Conservation (phyloP, 129 eudicot species). For the Arctium lappa region DNA sequence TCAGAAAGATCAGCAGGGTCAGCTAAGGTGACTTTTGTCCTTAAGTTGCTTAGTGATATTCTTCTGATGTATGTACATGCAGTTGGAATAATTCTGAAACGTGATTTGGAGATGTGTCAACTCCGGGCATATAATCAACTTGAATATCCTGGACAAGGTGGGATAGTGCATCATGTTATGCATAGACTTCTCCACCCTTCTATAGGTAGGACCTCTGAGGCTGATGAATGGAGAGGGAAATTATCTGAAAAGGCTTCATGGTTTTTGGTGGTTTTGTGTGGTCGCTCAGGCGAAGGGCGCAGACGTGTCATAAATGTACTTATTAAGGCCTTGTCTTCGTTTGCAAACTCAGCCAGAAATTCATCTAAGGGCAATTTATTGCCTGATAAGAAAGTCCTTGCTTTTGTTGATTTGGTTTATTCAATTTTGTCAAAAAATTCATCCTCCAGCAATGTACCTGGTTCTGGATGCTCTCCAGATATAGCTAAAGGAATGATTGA, state of each 20-base stretch:
- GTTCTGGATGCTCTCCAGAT: constrained; percentile 94
- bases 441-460: constrained; percentile 71
- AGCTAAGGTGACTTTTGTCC: constrained; percentile 82
- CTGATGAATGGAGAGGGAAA: constrained; percentile 81
- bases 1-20: constrained; percentile 78
- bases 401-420: constrained; percentile 79
- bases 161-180: constrained; percentile 81
- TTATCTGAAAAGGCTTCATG: constrained; percentile 95
- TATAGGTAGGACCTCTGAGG: constrained; percentile 49
- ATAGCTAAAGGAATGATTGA: constrained; percentile 95
- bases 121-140: constrained; percentile 43
- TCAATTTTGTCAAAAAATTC: constrained; percentile 86
- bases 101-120: constrained; percentile 76
- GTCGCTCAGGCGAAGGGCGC: constrained; percentile 96
- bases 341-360: constrained; percentile 50
- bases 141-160: constrained; percentile 63
- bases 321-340: constrained; percentile 78
- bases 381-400: constrained; percentile 77
- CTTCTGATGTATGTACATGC: constrained; percentile 96
- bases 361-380: constrained; percentile 48
- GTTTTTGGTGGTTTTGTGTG: constrained; percentile 93
- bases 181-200: constrained; percentile 71
- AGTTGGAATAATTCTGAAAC: constrained; percentile 70
- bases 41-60: constrained; percentile 86
- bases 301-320: constrained; percentile 85